Conservation (phyloP, 2,329 filamentous ascomycete species). For the Bipolaris cookei region DNA sequence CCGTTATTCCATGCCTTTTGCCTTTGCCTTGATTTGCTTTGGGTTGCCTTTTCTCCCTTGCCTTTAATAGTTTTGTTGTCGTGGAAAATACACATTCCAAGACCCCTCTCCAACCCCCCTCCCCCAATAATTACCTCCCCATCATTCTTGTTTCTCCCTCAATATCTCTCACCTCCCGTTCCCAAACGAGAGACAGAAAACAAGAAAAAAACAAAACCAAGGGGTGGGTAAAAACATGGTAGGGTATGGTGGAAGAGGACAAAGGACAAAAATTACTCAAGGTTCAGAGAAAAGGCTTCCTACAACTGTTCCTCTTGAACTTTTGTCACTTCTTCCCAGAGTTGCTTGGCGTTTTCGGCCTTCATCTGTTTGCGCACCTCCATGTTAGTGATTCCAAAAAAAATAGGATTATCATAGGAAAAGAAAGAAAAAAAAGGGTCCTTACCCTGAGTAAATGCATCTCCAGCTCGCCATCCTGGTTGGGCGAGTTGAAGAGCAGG, state of each 20-base stretch:
- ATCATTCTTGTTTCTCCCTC: no score
- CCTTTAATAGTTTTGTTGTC: no score
- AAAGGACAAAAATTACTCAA: conserved; percentile 1
- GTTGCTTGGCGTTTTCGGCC: conserved; percentile 30
- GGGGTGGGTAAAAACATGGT: background rate
- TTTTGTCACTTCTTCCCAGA: conserved; percentile 33
- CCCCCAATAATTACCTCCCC: no score
- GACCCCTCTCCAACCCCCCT: no score
- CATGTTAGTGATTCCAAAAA: background rate
- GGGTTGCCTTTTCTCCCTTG: no score
- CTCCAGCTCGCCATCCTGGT: conserved; percentile 59
- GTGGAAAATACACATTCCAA: no score
- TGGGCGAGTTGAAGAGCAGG: conserved; percentile 67
- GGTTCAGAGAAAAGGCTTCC: conserved; percentile 15
- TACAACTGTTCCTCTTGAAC: conserved; percentile 34
- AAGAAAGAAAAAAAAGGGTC: background rate
- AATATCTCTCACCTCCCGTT: no score
- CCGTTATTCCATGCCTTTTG: no score
- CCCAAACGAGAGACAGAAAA: background rate
- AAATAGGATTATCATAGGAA: background rate
- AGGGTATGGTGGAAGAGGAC: no score
- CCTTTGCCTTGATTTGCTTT: no score
- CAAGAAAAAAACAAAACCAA: background rate
- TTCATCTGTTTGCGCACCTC: conserved; percentile 20
- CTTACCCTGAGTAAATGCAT: conserved; percentile 64